Evolutionary conservation across 2,329 filamentous ascomycete genomes (phyloP).

Genomic region (Pseudogymnoascus sp.): DNA sequence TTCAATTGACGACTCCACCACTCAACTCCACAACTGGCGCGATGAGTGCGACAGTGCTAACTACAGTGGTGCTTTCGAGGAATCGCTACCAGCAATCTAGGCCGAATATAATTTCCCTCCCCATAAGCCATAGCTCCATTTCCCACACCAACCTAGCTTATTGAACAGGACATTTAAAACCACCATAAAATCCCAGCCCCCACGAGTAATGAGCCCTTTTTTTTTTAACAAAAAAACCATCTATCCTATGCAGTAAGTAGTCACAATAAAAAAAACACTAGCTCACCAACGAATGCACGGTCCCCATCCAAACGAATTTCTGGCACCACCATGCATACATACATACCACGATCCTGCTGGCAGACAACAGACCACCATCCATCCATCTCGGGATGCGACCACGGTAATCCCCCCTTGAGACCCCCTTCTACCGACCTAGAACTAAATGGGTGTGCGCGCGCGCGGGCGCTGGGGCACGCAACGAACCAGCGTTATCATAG

Average conservation of each 20-base stretch:
- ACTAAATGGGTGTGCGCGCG: too few relatives aligned
- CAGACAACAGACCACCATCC: too few relatives aligned
- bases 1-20: slow-evolving; percentile 3
- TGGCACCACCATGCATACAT: neutral
- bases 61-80: neutral
- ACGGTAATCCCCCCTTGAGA: neutral
- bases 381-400: neutral
- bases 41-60: neutral
- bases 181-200: neutral
- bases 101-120: neutral
- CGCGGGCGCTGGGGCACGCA: neutral
- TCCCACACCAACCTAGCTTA: neutral
- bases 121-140: neutral
- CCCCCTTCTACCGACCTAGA: neutral
- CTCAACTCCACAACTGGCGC: neutral
- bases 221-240: neutral
- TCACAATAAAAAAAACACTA: neutral
- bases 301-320: neutral
- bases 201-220: neutral
- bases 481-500: slow-evolving; percentile 5
- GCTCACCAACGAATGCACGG: neutral
- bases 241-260: neutral
- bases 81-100: neutral
- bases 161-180: neutral
- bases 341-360: neutral